phyloP scores from a whole-genome alignment of 768 basidiomycete species.

The Rhizopogon vinicolor region DNA sequence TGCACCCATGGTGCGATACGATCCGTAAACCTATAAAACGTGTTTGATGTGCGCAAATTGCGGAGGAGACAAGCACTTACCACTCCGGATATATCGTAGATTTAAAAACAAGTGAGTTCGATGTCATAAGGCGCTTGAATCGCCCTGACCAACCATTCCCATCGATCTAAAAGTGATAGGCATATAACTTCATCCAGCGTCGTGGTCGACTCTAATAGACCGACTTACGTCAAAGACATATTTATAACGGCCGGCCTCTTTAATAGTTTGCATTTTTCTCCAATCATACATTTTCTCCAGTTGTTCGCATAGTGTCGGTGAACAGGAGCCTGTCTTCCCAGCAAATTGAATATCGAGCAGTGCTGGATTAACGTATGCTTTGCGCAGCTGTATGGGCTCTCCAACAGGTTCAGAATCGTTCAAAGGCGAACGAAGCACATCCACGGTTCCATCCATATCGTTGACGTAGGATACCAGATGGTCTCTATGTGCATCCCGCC shows the following conservation, averaged over 20 bases:
- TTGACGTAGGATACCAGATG: slow-evolving; percentile 42
- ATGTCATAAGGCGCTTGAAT: slow-evolving; percentile 60
- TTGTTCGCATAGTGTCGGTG: slow-evolving; percentile 34
- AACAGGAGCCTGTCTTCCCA: slow-evolving; percentile 18
- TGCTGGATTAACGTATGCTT: slow-evolving; percentile 43
- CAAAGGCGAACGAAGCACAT: slow-evolving; percentile 32
- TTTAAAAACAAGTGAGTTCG: slow-evolving; percentile 63
- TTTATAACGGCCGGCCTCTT: slow-evolving; percentile 54
- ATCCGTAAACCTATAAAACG: slow-evolving; percentile 43
- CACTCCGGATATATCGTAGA: slow-evolving; percentile 73
- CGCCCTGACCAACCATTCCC: slow-evolving; percentile 70
- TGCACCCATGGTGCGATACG: slow-evolving; percentile 67
- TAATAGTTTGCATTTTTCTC: slow-evolving; percentile 35
- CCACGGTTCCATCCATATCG: slow-evolving; percentile 32
- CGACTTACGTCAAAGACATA: slow-evolving; percentile 52
- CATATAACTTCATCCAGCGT: neutral
- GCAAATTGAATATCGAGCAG: slow-evolving; percentile 61
- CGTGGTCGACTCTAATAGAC: neutral
- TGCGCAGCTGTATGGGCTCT: slow-evolving; percentile 25
- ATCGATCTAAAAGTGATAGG: slow-evolving; percentile 36
- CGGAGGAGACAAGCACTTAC: slow-evolving; percentile 26
- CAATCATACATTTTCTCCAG: slow-evolving; percentile 48
- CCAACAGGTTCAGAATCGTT: slow-evolving; percentile 29
- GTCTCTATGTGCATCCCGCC: slow-evolving; percentile 48
- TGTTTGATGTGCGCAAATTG: neutral